These are phyloP conservation scores for Sporobolus alterniflorus DNA, from an alignment of 202 grass and related monocot species.

Conservation along the genomic window DNA sequence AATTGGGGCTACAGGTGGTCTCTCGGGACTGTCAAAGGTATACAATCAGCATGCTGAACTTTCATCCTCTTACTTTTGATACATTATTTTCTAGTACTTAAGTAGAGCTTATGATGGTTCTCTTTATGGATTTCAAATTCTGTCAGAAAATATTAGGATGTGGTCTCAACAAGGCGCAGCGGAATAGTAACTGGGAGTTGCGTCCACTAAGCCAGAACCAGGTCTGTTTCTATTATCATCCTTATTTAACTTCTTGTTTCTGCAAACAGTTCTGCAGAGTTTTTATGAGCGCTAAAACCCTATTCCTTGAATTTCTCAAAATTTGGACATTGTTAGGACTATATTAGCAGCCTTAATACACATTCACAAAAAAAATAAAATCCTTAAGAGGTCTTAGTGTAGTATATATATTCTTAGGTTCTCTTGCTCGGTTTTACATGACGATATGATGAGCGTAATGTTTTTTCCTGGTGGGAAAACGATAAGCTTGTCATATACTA, in stretches of 20 bases:
- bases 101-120: slow-evolving; percentile 9
- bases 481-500: not conserved
- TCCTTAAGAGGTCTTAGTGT: not conserved
- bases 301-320: not conserved
- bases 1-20: slow-evolving; percentile 78
- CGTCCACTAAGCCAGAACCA: slow-evolving; percentile 85
- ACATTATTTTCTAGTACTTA: slow-evolving; percentile 7
- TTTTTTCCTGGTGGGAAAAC: not conserved
- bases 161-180: slow-evolving; percentile 81
- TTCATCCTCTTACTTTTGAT: not conserved
- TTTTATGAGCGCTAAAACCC: slow-evolving; percentile 10
- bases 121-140: slow-evolving; percentile 28
- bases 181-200: slow-evolving; percentile 95
- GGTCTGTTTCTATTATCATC: slow-evolving; percentile 34
- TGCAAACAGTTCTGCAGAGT: not conserved
- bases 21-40: slow-evolving; percentile 91
- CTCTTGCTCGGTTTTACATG: not conserved
- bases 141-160: slow-evolving; percentile 86
- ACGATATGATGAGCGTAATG: not conserved
- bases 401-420: not conserved
- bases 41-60: slow-evolving; percentile 3
- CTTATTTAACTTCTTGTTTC: slow-evolving; percentile 6
- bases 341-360: not conserved
- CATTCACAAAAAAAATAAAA: not conserved
- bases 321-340: not conserved